Conservation (phyloP, 2,329 filamentous ascomycete genomes). For the Bertia moriformis region DNA sequence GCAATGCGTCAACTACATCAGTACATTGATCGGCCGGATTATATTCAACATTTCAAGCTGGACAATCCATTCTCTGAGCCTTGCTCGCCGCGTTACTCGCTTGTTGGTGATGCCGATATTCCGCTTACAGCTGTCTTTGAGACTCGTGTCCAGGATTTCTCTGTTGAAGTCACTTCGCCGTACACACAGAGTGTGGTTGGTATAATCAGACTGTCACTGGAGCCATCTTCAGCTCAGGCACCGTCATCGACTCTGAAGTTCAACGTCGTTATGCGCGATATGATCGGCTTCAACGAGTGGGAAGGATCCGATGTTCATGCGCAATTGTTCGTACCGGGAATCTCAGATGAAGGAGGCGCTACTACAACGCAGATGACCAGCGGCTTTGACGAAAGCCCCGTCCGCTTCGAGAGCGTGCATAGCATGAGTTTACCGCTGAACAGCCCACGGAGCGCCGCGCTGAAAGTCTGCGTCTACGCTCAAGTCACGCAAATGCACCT, state of each 20-base stretch:
- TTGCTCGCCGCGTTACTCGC: slow-evolving; percentile 81
- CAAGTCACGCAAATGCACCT: slow-evolving; percentile 85
- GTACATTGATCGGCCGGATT: slow-evolving; percentile 89
- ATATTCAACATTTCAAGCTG: slow-evolving; percentile 78
- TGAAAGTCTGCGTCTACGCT: slow-evolving; percentile 83
- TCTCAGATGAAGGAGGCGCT: slow-evolving; percentile 78
- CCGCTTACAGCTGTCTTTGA: slow-evolving; percentile 88
- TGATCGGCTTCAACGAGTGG: slow-evolving; percentile 84
- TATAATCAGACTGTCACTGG: slow-evolving; percentile 77
- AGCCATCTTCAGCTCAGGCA: slow-evolving; percentile 83
- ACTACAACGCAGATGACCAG: slow-evolving; percentile 91
- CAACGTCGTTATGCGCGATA: slow-evolving; percentile 95
- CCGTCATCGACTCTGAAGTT: slow-evolving; percentile 90
- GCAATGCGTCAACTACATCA: slow-evolving; percentile 96
- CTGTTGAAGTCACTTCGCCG: slow-evolving; percentile 76
- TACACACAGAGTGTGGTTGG: slow-evolving; percentile 85
- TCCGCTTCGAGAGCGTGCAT: slow-evolving; percentile 94
- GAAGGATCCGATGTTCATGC: slow-evolving; percentile 93
- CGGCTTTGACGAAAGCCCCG: slow-evolving; percentile 81
- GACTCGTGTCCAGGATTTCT: slow-evolving; percentile 85
- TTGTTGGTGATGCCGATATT: slow-evolving; percentile 85
- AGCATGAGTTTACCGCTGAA: slow-evolving; percentile 80
- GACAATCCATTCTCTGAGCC: slow-evolving; percentile 87
- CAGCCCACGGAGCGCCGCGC: slow-evolving; percentile 36
- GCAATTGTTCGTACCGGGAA: slow-evolving; percentile 81